Evolutionary conservation across 2,329 filamentous ascomycete species (phyloP).

Genomic region (Fusarium tuaranense): DNA sequence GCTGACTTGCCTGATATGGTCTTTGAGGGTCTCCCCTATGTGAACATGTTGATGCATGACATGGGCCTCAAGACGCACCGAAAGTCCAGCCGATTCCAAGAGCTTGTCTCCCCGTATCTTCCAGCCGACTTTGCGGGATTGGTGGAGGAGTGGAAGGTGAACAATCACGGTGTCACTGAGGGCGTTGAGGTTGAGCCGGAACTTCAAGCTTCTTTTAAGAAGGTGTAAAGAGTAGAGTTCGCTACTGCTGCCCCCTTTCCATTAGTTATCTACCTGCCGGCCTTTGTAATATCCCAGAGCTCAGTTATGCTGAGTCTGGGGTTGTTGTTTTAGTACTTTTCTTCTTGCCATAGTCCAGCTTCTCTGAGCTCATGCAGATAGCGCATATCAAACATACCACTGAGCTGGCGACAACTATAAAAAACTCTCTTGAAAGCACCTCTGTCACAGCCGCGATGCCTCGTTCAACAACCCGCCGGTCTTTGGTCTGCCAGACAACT

Average conservation of each 20-base stretch:
- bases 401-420: background rate
- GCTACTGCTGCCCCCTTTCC: background rate
- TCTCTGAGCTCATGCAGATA: background rate
- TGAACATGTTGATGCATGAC: constrained; percentile 69
- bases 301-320: background rate
- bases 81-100: constrained; percentile 20
- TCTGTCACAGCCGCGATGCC: background rate
- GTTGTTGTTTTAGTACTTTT: background rate
- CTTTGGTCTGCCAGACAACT: background rate
- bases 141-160: constrained; percentile 43
- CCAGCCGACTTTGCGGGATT: constrained; percentile 42
- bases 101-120: constrained; percentile 35
- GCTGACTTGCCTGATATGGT: constrained; percentile 74
- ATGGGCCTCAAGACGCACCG: constrained; percentile 63
- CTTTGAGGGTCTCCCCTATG: constrained; percentile 77
- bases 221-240: background rate
- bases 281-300: background rate
- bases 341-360: background rate
- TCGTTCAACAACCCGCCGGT: background rate
- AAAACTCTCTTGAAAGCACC: background rate
- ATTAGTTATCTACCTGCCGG: background rate
- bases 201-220: background rate
- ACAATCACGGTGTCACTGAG: background rate
- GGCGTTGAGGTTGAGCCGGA: background rate
- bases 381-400: background rate